Evolutionary conservation across 306 rosid genomes (phyloP).

Genomic region (Sicyos edulis): DNA sequence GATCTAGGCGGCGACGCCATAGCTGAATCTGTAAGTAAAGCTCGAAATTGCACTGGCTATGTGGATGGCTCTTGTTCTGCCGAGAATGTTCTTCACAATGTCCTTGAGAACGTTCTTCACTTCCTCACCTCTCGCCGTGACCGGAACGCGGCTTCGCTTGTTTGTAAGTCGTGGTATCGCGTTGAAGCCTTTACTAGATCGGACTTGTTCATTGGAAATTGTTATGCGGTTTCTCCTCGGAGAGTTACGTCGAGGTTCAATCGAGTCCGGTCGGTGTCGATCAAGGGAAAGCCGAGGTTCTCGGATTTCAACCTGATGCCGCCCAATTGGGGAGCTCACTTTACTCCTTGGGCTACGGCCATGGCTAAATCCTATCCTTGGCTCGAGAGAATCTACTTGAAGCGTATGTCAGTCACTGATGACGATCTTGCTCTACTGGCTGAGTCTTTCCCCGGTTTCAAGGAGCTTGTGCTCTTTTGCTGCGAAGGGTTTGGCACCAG

Average conservation of each 20-base stretch:
- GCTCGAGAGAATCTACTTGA: slow-evolving; percentile 71
- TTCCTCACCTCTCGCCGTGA: slow-evolving; percentile 67
- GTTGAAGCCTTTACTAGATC: slow-evolving; percentile 85
- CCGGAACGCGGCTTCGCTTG: slow-evolving; percentile 95
- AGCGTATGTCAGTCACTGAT: slow-evolving; percentile 69
- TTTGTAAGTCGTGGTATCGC: slow-evolving; percentile 84
- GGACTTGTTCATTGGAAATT: slow-evolving; percentile 77
- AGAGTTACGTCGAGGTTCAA: slow-evolving; percentile 56
- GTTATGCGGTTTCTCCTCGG: slow-evolving; percentile 59
- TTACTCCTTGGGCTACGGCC: slow-evolving; percentile 56
- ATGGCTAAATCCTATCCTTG: slow-evolving; percentile 66
- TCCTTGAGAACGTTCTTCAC: slow-evolving; percentile 86
- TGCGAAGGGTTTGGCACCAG: slow-evolving; percentile 71
- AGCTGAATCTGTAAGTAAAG: slow-evolving; percentile 42
- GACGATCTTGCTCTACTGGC: slow-evolving; percentile 51
- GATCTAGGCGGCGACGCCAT: slow-evolving; percentile 48
- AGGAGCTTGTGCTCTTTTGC: slow-evolving; percentile 70
- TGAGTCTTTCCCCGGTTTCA: slow-evolving; percentile 43
- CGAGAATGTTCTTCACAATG: slow-evolving; percentile 85
- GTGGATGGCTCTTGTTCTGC: slow-evolving; percentile 28
- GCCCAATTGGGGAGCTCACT: slow-evolving; percentile 68
- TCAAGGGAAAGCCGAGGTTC: slow-evolving; percentile 85
- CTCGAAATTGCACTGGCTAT: slow-evolving; percentile 37
- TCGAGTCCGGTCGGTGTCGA: slow-evolving; percentile 43
- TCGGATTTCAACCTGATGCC: slow-evolving; percentile 90